These are phyloP conservation scores for Suillus americanus DNA, from an alignment of 768 basidiomycete species.

Conservation along the genomic window DNA sequence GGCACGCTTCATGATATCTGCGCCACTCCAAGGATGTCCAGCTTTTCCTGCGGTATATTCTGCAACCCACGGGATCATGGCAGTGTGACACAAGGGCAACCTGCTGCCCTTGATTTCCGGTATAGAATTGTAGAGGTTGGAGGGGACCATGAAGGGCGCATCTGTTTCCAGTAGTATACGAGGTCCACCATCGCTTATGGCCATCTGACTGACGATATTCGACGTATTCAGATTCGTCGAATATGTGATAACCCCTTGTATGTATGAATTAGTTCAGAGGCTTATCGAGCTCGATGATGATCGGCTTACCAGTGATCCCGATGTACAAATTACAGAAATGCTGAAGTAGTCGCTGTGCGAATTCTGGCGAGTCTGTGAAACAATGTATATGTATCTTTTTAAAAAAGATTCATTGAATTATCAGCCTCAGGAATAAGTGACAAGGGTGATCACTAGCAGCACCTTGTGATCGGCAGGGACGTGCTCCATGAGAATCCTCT, in stretches of 20 bases:
- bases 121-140: slow-evolving; percentile 64
- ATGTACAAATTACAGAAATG: slow-evolving; percentile 83
- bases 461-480: slow-evolving; percentile 74
- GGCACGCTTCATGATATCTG: slow-evolving; percentile 57
- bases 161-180: slow-evolving; percentile 74
- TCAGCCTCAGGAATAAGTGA: background rate
- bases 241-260: slow-evolving; percentile 76
- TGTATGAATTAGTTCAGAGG: background rate
- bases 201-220: slow-evolving; percentile 59
- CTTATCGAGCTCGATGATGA: background rate
- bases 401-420: background rate
- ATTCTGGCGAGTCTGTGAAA: slow-evolving; percentile 79
- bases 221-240: slow-evolving; percentile 72
- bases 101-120: slow-evolving; percentile 48
- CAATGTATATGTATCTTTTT: slow-evolving; percentile 82
- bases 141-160: slow-evolving; percentile 84
- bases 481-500: slow-evolving; percentile 71
- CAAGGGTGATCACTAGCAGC: background rate
- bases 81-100: slow-evolving; percentile 72
- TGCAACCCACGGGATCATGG: slow-evolving; percentile 86
- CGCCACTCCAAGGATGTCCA: slow-evolving; percentile 49
- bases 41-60: slow-evolving; percentile 59
- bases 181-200: slow-evolving; percentile 27
- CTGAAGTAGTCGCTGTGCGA: slow-evolving; percentile 67
- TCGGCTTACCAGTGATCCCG: slow-evolving; percentile 65